Conservation (phyloP, 768 basidiomycete genomes). For the Phanerochaete sordida region DNA sequence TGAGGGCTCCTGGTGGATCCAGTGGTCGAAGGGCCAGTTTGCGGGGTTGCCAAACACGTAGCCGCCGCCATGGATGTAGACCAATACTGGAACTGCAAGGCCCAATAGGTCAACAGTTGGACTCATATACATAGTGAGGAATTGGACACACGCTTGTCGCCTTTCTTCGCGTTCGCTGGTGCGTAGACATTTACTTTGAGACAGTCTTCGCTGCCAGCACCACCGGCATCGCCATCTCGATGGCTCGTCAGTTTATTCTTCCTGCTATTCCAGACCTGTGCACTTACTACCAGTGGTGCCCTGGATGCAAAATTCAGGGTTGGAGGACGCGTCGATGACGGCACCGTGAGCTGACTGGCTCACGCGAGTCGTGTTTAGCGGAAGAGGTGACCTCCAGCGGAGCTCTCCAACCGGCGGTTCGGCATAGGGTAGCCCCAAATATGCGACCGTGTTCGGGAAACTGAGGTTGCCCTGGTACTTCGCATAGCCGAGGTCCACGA, state of each 20-base stretch:
- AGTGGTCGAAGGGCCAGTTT: slow-evolving; percentile 65
- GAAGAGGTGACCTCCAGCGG: slow-evolving; percentile 43
- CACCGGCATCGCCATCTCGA: slow-evolving; percentile 52
- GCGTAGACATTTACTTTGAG: slow-evolving; percentile 65
- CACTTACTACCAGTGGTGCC: slow-evolving; percentile 45
- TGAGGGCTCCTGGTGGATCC: slow-evolving; percentile 60
- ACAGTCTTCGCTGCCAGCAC: slow-evolving; percentile 65
- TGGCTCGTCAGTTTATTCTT: not conserved
- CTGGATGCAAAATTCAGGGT: slow-evolving; percentile 61
- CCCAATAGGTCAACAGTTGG: not conserved
- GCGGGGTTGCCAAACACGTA: slow-evolving; percentile 58
- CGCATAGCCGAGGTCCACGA: slow-evolving; percentile 58
- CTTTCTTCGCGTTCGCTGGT: slow-evolving; percentile 42
- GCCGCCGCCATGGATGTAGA: slow-evolving; percentile 41
- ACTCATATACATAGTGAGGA: too few species aligned
- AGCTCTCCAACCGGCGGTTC: slow-evolving; percentile 31
- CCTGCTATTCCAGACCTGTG: not conserved
- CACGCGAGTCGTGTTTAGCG: slow-evolving; percentile 47
- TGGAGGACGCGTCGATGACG: slow-evolving; percentile 47
- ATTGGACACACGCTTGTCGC: slow-evolving; percentile 41
- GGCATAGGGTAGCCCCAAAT: slow-evolving; percentile 40
- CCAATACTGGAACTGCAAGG: slow-evolving; percentile 32
- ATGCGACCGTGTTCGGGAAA: slow-evolving; percentile 51
- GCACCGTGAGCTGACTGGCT: slow-evolving; percentile 29
- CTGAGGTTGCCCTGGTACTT: slow-evolving; percentile 52